Conservation (phyloP, 176 grass and related monocot species). For the Carex littledalei region DNA sequence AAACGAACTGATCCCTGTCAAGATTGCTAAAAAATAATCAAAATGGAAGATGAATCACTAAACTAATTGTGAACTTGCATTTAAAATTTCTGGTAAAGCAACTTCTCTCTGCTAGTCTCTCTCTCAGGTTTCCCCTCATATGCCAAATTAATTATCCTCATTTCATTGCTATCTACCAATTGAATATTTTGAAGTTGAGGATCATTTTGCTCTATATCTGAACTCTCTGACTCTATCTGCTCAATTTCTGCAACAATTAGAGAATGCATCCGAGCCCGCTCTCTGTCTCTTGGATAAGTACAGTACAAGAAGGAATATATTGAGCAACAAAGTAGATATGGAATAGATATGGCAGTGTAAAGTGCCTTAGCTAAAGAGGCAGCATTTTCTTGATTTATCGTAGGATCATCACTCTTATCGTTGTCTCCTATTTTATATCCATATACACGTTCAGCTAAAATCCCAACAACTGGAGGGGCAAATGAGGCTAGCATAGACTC, state of each 20-base stretch:
- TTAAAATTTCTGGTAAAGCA: conserved; percentile 28
- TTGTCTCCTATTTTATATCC: conserved; percentile 55
- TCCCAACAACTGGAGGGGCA: conserved; percentile 66
- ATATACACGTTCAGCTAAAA: conserved; percentile 57
- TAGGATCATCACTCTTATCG: conserved; percentile 10
- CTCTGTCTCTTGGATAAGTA: conserved; percentile 79
- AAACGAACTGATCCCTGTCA: not conserved
- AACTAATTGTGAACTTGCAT: not conserved
- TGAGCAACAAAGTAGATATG: conserved; percentile 44
- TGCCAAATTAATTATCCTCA: conserved; percentile 25
- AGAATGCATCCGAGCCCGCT: conserved; percentile 67
- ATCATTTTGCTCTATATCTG: conserved; percentile 26
- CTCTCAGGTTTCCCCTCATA: conserved; percentile 14
- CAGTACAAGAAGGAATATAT: conserved; percentile 86
- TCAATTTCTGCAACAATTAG: conserved; percentile 60
- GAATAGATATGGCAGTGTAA: conserved; percentile 63
- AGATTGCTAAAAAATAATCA: not conserved
- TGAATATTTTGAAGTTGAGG: conserved; percentile 13
- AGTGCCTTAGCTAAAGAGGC: conserved; percentile 72
- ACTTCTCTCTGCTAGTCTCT: conserved; percentile 38
- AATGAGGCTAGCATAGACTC: conserved; percentile 70
- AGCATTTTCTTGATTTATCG: conserved; percentile 48
- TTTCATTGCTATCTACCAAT: conserved; percentile 14
- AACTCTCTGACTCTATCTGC: conserved; percentile 43
- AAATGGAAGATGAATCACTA: not conserved